Evolutionary conservation across 805 yeast species (phyloP).

Genomic region (Spencermartinsiella europaea): DNA sequence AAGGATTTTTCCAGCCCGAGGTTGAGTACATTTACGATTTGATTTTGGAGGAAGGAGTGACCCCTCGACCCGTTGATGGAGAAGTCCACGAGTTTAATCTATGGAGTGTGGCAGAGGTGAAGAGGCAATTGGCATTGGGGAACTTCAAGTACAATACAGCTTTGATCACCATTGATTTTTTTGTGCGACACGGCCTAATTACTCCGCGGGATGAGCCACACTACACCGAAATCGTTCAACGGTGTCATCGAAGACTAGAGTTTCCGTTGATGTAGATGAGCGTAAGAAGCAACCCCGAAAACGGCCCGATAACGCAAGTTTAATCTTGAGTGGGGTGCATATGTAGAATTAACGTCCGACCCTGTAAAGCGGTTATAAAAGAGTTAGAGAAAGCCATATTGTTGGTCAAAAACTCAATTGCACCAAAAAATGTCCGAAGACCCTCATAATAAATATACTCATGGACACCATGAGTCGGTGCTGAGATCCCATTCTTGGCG

Average conservation of each 20-base stretch:
- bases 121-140: conserved; percentile 42
- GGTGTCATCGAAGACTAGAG: conserved; percentile 65
- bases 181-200: conserved; percentile 77
- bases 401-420: too few species aligned
- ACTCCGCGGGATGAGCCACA: conserved; percentile 62
- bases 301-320: too few species aligned
- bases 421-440: too few species aligned
- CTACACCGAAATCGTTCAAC: conserved; percentile 51
- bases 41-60: conserved; percentile 40
- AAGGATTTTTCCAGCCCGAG: conserved; percentile 79
- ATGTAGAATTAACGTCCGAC: too few species aligned
- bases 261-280: too few species aligned
- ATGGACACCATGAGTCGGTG: conserved; percentile 23
- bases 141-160: conserved; percentile 92
- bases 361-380: too few species aligned
- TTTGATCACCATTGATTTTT: conserved; percentile 69
- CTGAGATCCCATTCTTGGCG: conserved; percentile 34
- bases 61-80: conserved; percentile 60
- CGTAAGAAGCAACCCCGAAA: too few species aligned
- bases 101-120: conserved; percentile 55
- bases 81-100: conserved; percentile 73
- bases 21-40: conserved; percentile 78
- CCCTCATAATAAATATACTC: conserved; percentile 15
- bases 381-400: too few species aligned
- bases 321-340: too few species aligned